Base-by-base conservation (phyloP, 1,139 yeast genomes). In the Yamadazyma taylorii region DNA sequence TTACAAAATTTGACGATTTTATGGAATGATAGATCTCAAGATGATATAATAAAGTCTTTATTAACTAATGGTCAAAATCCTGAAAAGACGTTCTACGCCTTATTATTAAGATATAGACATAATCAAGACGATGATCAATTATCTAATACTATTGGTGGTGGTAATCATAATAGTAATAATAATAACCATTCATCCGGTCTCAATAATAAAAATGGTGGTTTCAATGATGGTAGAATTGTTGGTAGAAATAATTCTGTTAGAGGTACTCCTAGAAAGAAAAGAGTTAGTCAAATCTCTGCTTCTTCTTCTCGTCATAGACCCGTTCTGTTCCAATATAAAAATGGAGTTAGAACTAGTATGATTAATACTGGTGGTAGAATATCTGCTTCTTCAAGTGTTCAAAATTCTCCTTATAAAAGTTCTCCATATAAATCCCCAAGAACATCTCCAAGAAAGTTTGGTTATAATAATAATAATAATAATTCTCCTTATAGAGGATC, bases 11-110 rank as follows among this genome's bases (percentile, higher is more conserved):
- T 85, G 49, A 76, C 83, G 30, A 84, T 84, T 26, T 66, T 85
- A 48, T 85, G 90, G 88, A 85, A 82, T 55, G 87, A 85, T 38
- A 69, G 85, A 52, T 70, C 81, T 11, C 69, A 76, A 46, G 60
- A 67, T 23, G 82, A 79, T 40, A 82, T 84, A 12, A 61, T 77
- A 23, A 58, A 61, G 26, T 75, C 79, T 49, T 63, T 84, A 35
- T 69, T 78, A 47, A 73, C 65, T 38, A 66, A 69, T 27, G 86
- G 83, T 22, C 71, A 79, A 17, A 81, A 79, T 47, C 77, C 88
- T 3, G 92, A 85, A 57, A 85, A 84, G 61, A 82, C 87, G 29
- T 80, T 85, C 52, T 85, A 85, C 51, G 85, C 86, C 13, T 65
- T 84, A 40, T 65, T 85, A 36, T 59, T 75, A 53, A 69, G 79